These are phyloP conservation scores for Cryptosporidium parvum DNA, from an alignment of 169 alveolate genomes.

Conservation along the genomic window DNA sequence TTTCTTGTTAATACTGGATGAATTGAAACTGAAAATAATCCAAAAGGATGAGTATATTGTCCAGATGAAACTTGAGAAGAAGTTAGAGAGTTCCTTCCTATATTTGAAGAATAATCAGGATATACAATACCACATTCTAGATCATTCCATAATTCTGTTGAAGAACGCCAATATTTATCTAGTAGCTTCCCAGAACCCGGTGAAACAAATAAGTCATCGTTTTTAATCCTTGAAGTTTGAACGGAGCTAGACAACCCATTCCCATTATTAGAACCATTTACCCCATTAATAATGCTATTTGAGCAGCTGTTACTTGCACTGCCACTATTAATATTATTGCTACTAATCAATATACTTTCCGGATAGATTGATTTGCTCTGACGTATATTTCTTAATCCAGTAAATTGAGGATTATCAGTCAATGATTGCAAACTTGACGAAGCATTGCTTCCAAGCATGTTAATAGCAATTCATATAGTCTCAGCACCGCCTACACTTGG, in stretches of 20 bases:
- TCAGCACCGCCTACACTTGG: neutral
- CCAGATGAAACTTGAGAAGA: slow-evolving; percentile 21
- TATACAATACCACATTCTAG: slow-evolving; percentile 69
- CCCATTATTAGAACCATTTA: neutral
- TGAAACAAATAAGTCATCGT: slow-evolving; percentile 22
- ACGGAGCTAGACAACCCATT: neutral
- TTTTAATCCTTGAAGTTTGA: neutral
- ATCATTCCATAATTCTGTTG: slow-evolving; percentile 67
- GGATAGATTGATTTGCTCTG: slow-evolving; percentile 29
- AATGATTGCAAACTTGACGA: slow-evolving; percentile 47
- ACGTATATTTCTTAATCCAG: slow-evolving; percentile 65
- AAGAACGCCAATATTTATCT: slow-evolving; percentile 67
- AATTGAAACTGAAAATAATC: slow-evolving; percentile 64
- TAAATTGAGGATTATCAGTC: slow-evolving; percentile 38
- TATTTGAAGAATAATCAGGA: slow-evolving; percentile 56
- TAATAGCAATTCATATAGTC: slow-evolving; percentile 11
- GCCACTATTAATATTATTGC: neutral
- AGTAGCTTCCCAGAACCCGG: neutral
- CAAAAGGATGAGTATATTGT: slow-evolving; percentile 62
- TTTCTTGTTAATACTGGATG: slow-evolving; percentile 74
- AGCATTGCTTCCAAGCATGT: slow-evolving; percentile 68
- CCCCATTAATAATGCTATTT: neutral
- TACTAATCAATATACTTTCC: slow-evolving; percentile 4
- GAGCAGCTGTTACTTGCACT: neutral
- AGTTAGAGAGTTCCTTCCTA: slow-evolving; percentile 20